A percentile compares a stretch with the other conserved stretches of the same genome.
Conservation (phyloP, 805 yeast genomes). For the Lachancea meyersii region DNA sequence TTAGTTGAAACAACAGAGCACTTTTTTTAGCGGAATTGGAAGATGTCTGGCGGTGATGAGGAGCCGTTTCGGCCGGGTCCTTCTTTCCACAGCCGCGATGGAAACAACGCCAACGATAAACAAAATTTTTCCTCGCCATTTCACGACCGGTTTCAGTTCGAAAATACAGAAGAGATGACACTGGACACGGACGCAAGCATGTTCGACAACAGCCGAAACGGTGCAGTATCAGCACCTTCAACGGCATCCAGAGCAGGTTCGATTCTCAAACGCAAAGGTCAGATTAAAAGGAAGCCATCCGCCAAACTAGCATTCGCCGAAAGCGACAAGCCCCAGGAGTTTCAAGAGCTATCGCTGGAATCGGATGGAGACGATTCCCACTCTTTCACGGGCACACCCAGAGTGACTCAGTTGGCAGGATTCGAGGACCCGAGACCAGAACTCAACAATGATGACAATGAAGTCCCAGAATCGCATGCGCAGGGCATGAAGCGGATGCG, state of each 20-base stretch:
- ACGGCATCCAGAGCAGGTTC: slow-evolving; percentile 14
- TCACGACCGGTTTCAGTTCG: slow-evolving; percentile 26
- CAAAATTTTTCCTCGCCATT: slow-evolving; percentile 26
- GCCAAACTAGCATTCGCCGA: slow-evolving; percentile 16
- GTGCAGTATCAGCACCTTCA: slow-evolving; percentile 6
- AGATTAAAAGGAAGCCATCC: slow-evolving; percentile 6
- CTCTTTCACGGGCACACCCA: slow-evolving; percentile 28
- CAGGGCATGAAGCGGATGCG: slow-evolving; percentile 60
- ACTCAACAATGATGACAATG: slow-evolving; percentile 4
- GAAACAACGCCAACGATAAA: slow-evolving; percentile 10
- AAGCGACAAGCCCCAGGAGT: slow-evolving; percentile 14
- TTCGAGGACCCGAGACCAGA: slow-evolving; percentile 1
- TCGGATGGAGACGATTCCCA: slow-evolving; percentile 18
- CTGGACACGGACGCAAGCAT: slow-evolving; percentile 5
- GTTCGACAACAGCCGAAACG: slow-evolving; percentile 8
- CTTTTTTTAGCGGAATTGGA: background rate
- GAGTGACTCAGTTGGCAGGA: slow-evolving; percentile 13
- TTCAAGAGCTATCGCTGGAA: slow-evolving; percentile 15
- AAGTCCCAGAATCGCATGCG: slow-evolving; percentile 2
- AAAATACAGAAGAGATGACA: slow-evolving; percentile 10
- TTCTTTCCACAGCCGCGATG: slow-evolving; percentile 1
- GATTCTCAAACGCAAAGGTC: slow-evolving; percentile 15
- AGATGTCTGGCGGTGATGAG: background rate
- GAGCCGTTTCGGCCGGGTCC: background rate
- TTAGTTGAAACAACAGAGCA: too few relatives aligned